Evolutionary conservation across 1,284 basidiomycete species (phyloP).

Genomic region (Ustilago sp.): DNA sequence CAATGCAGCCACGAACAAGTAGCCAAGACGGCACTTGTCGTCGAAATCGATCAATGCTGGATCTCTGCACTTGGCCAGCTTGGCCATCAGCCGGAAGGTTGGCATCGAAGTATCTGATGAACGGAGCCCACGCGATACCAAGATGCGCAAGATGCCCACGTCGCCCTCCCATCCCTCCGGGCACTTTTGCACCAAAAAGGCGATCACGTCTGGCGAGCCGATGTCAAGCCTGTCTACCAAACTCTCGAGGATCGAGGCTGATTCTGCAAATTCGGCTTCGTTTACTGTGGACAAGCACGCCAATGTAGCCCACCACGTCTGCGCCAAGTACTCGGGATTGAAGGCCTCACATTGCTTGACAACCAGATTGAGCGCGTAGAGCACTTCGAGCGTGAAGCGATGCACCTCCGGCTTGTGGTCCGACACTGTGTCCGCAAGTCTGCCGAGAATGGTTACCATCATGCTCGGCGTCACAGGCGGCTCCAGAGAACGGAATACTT

Average conservation of each 20-base stretch:
- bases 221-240: conserved; percentile 82
- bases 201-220: conserved; percentile 76
- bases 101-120: conserved; percentile 79
- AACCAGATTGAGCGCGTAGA: conserved; percentile 81
- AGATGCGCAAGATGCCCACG: conserved; percentile 77
- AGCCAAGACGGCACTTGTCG: conserved; percentile 77
- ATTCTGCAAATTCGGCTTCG: conserved; percentile 82
- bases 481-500: conserved; percentile 87
- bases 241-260: conserved; percentile 77
- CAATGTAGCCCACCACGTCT: conserved; percentile 87
- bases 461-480: conserved; percentile 80
- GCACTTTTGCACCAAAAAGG: conserved; percentile 77
- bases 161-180: conserved; percentile 81
- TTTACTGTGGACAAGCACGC: conserved; percentile 86
- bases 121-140: conserved; percentile 83
- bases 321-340: conserved; percentile 76
- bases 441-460: conserved; percentile 82
- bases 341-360: conserved; percentile 76
- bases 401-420: conserved; percentile 79
- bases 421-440: conserved; percentile 86
- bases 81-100: conserved; percentile 80
- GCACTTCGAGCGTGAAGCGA: conserved; percentile 84
- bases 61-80: conserved; percentile 77
- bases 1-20: conserved; percentile 84
- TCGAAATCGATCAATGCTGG: conserved; percentile 79